Conservation (phyloP, 2,329 filamentous ascomycete species). For the Lachnellula suecica region DNA sequence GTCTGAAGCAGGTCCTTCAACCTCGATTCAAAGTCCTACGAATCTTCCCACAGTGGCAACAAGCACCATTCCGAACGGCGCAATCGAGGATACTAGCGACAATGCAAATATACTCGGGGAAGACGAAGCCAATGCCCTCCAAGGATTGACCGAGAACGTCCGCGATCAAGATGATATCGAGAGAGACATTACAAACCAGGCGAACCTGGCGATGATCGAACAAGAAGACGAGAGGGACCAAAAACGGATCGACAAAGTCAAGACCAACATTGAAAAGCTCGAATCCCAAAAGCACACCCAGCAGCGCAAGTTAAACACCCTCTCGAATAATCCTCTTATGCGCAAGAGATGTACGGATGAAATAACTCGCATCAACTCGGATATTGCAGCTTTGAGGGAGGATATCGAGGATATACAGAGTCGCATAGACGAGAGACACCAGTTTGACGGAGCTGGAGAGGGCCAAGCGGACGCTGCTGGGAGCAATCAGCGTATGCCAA, state of each 20-base stretch:
- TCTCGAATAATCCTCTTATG: constrained; percentile 48
- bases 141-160: constrained; percentile 65
- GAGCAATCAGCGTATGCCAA: constrained; percentile 64
- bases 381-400: constrained; percentile 51
- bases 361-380: constrained; percentile 24
- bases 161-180: constrained; percentile 89
- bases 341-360: constrained; percentile 43
- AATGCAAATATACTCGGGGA: constrained; percentile 6
- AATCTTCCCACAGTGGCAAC: constrained; percentile 19
- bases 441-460: constrained; percentile 46
- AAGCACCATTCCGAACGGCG: constrained; percentile 25
- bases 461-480: constrained; percentile 42
- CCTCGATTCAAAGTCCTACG: constrained; percentile 1
- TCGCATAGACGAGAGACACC: constrained; percentile 75
- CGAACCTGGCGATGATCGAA: constrained; percentile 57
- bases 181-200: constrained; percentile 72
- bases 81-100: constrained; percentile 15
- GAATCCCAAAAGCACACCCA: constrained; percentile 63
- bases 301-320: constrained; percentile 54
- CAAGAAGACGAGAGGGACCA: constrained; percentile 63
- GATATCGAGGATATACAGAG: constrained; percentile 80
- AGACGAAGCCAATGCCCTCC: constrained; percentile 42
- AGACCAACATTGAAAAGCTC: constrained; percentile 56
- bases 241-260: constrained; percentile 60
- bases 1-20: constrained; percentile 3